These are phyloP conservation scores for Fonsecaea nubica DNA, from an alignment of 2,329 filamentous ascomycete species.

Conservation along the genomic window DNA sequence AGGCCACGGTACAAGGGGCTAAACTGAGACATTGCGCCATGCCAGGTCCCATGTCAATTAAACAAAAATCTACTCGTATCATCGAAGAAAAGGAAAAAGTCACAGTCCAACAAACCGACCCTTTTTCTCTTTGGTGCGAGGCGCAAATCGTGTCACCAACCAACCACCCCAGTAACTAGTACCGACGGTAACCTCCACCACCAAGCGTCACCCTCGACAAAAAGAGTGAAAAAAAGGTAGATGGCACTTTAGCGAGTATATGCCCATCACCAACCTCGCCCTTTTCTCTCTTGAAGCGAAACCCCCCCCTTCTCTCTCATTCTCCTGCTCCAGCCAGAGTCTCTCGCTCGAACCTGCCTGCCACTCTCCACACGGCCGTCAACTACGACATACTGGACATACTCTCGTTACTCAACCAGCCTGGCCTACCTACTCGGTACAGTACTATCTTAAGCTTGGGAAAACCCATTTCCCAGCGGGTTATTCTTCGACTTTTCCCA, in stretches of 20 bases:
- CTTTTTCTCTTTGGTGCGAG: not conserved
- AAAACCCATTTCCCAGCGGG: not conserved
- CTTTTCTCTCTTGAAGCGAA: constrained; percentile 13
- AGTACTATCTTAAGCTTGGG: constrained; percentile 2
- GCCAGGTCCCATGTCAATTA: constrained; percentile 17
- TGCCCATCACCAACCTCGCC: constrained; percentile 28
- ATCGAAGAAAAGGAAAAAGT: not conserved
- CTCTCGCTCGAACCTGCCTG: constrained; percentile 1
- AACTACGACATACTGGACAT: not conserved
- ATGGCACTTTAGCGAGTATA: not conserved
- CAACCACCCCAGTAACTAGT: constrained; percentile 11
- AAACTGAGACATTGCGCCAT: constrained; percentile 35
- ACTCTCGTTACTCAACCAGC: constrained; percentile 2
- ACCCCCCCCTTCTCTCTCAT: not conserved
- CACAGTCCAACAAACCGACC: not conserved
- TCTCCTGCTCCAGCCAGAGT: not conserved
- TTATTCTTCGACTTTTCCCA: constrained; percentile 1
- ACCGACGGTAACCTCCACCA: constrained; percentile 16
- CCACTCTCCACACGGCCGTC: not conserved
- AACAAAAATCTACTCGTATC: constrained; percentile 6
- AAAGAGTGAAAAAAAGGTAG: constrained; percentile 4
- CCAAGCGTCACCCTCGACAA: not conserved
- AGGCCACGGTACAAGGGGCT: constrained; percentile 17
- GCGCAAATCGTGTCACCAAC: constrained; percentile 21
- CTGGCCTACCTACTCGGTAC: no score